A percentile compares a stretch with the other conserved stretches of the same genome.
These are phyloP conservation scores for Russula abietina DNA, from an alignment of 768 basidiomycete species.

Conservation along the genomic window DNA sequence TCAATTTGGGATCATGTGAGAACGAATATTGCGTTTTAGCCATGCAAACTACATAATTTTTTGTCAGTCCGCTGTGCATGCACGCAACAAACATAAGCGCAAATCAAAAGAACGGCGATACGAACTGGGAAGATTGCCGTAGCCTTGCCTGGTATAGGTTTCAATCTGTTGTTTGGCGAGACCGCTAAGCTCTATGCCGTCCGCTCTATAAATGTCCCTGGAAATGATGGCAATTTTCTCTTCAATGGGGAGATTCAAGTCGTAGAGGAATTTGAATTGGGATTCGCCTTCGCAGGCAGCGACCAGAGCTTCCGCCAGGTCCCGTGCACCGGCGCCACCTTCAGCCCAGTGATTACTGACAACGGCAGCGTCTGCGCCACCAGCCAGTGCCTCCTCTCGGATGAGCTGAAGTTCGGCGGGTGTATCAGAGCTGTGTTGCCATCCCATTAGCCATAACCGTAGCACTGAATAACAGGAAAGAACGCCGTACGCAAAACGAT, in stretches of 20 bases:
- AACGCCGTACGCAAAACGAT: conserved; percentile 79
- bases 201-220: conserved; percentile 90
- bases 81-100: not conserved
- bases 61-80: conserved; percentile 3
- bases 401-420: conserved; percentile 84
- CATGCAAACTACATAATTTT: conserved; percentile 67
- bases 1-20: conserved; percentile 87
- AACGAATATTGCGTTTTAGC: conserved; percentile 98
- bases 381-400: conserved; percentile 68
- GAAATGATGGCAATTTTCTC: conserved; percentile 85
- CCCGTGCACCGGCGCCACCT: conserved; percentile 85
- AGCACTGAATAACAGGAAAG: not conserved
- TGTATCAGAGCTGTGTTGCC: conserved; percentile 66
- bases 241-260: conserved; percentile 73
- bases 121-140: conserved; percentile 70
- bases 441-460: not conserved
- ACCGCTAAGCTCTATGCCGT: conserved; percentile 82
- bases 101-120: conserved; percentile 2
- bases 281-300: conserved; percentile 76
- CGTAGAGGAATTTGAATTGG: conserved; percentile 90
- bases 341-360: conserved; percentile 98
- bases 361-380: conserved; percentile 91
- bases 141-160: conserved; percentile 89
- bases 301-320: conserved; percentile 90
- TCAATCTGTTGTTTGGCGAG: conserved; percentile 81